phyloP scores from a whole-genome alignment of 2,329 filamentous ascomycete genomes.

The Seiridium cupressi region DNA sequence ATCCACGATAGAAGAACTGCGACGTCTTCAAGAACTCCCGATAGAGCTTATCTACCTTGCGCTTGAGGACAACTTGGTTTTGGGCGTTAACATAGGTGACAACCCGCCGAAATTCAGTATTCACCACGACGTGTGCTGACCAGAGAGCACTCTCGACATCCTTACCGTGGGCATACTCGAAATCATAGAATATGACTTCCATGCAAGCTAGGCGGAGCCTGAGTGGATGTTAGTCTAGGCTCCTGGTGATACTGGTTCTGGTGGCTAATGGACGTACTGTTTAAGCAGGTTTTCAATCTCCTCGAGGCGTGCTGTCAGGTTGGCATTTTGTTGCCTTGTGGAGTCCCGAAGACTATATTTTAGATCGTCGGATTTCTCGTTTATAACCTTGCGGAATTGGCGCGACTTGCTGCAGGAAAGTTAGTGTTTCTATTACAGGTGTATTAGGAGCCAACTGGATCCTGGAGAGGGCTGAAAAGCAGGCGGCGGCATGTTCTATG shows the following conservation, averaged over 20 bases:
- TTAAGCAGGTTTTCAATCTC: conserved; percentile 28
- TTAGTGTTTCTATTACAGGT: background rate
- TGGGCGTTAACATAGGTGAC: conserved; percentile 54
- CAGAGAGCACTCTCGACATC: conserved; percentile 73
- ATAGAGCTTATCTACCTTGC: conserved; percentile 81
- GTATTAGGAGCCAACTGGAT: background rate
- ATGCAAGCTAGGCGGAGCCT: conserved; percentile 73
- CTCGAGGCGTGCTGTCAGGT: conserved; percentile 28
- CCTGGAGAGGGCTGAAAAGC: background rate
- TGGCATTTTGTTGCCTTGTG: conserved; percentile 10
- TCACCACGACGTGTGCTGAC: conserved; percentile 75
- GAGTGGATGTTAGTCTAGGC: conserved; percentile 14
- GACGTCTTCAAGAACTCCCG: conserved; percentile 82
- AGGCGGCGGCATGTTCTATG: background rate
- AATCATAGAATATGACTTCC: conserved; percentile 69
- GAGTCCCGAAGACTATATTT: conserved; percentile 25
- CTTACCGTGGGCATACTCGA: conserved; percentile 60
- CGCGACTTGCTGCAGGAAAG: conserved; percentile 13
- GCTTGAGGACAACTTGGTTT: conserved; percentile 59
- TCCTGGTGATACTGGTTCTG: background rate
- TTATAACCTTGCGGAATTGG: conserved; percentile 25
- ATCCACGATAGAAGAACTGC: conserved; percentile 84
- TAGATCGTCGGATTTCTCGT: conserved; percentile 17
- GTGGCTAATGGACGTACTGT: conserved; percentile 22
- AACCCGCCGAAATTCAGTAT: conserved; percentile 72